Conservation (phyloP, 1,284 basidiomycete genomes). For the Marasmius fiardii region DNA sequence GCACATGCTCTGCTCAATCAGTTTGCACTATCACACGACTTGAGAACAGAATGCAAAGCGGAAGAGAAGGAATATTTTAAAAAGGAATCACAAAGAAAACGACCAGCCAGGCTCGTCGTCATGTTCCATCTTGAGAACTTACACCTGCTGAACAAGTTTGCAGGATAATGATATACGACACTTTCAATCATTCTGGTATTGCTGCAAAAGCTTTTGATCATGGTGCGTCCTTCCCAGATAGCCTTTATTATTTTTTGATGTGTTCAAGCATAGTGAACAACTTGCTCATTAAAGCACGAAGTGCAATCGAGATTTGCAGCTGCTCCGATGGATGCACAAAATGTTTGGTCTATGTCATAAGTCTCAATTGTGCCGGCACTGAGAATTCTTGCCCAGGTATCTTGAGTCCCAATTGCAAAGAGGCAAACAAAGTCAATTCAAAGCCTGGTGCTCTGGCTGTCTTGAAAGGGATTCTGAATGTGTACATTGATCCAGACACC, state of each 20-base stretch:
- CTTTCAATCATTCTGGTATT: conserved; percentile 68
- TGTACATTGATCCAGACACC: conserved; percentile 46
- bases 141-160: neutral
- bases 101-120: conserved; percentile 65
- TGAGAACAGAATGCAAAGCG: conserved; percentile 86
- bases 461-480: conserved; percentile 56
- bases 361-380: neutral
- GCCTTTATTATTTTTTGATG: conserved; percentile 5
- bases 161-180: conserved; percentile 84
- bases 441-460: conserved; percentile 73
- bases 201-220: conserved; percentile 84
- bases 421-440: conserved; percentile 64
- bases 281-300: conserved; percentile 62
- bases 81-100: conserved; percentile 57
- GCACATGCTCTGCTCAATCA: conserved; percentile 83
- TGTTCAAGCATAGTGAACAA: conserved; percentile 44
- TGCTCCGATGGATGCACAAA: conserved; percentile 73
- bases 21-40: conserved; percentile 67
- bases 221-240: too few species aligned
- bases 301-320: conserved; percentile 61
- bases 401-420: conserved; percentile 57
- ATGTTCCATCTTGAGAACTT: neutral
- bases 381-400: conserved; percentile 45
- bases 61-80: conserved; percentile 73
- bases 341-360: conserved; percentile 45